These are phyloP conservation scores for Blyttiomyces sp. DNA, from an alignment of 371 early-diverging fungal genomes.

Conservation along the genomic window DNA sequence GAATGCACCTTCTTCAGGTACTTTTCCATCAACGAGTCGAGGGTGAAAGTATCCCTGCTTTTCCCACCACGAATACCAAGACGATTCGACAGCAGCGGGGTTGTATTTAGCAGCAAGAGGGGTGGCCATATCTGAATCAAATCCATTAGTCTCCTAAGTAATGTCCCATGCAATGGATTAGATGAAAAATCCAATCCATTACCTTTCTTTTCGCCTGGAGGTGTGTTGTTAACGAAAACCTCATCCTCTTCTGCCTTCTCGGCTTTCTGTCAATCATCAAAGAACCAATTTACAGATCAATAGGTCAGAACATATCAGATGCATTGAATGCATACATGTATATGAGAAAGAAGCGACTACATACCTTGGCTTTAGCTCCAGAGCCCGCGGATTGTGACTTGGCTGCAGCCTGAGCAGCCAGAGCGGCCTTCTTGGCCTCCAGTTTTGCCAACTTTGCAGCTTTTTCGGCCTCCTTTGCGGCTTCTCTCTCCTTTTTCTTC, in stretches of 20 bases:
- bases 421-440: conserved; percentile 80
- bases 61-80: conserved; percentile 98
- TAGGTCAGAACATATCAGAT: background rate
- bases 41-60: conserved; percentile 92
- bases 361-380: conserved; percentile 6
- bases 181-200: background rate
- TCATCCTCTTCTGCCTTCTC: conserved; percentile 34
- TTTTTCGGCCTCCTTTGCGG: conserved; percentile 88
- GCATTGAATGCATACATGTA: too few species aligned
- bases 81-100: conserved; percentile 90
- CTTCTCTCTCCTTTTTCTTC: conserved; percentile 38
- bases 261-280: conserved; percentile 29
- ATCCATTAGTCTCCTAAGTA: too few species aligned
- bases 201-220: conserved; percentile 87
- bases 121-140: conserved; percentile 62
- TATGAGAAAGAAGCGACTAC: too few species aligned
- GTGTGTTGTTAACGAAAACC: conserved; percentile 77
- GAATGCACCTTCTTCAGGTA: conserved; percentile 69
- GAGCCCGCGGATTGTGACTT: conserved; percentile 37
- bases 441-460: conserved; percentile 92
- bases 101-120: conserved; percentile 86
- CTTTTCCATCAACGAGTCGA: conserved; percentile 64
- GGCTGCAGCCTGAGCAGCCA: conserved; percentile 45
- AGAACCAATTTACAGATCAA: conserved; percentile 1
- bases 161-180: background rate